phyloP scores from a whole-genome alignment of 192 early-diverging fungal species.

The Mortierella antarctica region DNA sequence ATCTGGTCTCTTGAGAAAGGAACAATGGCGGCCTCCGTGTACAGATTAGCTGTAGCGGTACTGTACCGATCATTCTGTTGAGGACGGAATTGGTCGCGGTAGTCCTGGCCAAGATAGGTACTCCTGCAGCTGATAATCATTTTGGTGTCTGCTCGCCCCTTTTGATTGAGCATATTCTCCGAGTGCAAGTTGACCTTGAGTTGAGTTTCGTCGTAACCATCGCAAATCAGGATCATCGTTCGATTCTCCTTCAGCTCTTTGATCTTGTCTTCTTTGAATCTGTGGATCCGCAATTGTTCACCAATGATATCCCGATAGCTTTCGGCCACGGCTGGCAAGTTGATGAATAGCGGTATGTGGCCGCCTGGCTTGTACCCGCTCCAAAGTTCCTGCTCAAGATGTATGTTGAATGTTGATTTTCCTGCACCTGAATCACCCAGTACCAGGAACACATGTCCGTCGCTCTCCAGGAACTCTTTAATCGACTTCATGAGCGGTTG shows the following conservation, averaged over 20 bases:
- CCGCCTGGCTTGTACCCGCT: not conserved
- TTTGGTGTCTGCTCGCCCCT: not conserved
- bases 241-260: not conserved
- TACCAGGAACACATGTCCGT: not conserved
- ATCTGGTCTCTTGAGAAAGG: no score
- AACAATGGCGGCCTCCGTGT: no score
- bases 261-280: slow-evolving; percentile 4
- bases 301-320: not conserved
- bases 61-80: no score
- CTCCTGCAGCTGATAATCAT: slow-evolving; percentile 17
- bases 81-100: not conserved
- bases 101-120: not conserved
- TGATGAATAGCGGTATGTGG: slow-evolving; percentile 8
- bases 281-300: not conserved
- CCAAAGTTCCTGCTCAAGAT: not conserved
- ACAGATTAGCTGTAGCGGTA: no score
- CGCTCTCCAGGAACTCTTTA: not conserved
- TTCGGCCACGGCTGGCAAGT: slow-evolving; percentile 3
- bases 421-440: slow-evolving; percentile 4
- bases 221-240: slow-evolving; percentile 8
- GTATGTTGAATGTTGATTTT: slow-evolving; percentile 2
- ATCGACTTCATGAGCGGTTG: not conserved
- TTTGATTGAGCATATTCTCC: slow-evolving; percentile 1
- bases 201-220: slow-evolving; percentile 15
- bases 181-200: not conserved